Evolutionary conservation across 1,139 yeast genomes (phyloP).

Genomic region (Lodderomyces orthopsilosis): DNA sequence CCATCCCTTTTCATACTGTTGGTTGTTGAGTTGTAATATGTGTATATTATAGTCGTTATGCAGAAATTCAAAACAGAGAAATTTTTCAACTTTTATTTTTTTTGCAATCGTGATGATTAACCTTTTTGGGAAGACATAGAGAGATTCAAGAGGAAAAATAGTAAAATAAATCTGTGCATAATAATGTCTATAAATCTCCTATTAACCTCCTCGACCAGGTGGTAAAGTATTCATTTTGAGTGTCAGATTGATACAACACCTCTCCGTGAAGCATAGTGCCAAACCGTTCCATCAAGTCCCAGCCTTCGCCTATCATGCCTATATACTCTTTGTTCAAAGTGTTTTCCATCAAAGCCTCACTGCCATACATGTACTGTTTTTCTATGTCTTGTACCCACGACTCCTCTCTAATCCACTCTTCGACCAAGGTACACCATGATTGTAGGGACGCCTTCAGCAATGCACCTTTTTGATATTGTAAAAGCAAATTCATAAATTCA

Average conservation of each 20-base stretch:
- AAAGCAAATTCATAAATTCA: slow-evolving; percentile 48
- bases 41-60: too few species aligned
- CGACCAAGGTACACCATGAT: slow-evolving; percentile 52
- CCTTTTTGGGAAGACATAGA: slow-evolving; percentile 2
- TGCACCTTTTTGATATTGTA: slow-evolving; percentile 53
- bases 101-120: slow-evolving; percentile 4
- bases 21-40: too few species aligned
- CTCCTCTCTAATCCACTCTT: slow-evolving; percentile 50
- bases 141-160: too few species aligned
- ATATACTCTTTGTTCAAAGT: slow-evolving; percentile 21
- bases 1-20: slow-evolving; percentile 17
- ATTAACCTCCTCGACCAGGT: slow-evolving; percentile 25
- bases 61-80: too few species aligned
- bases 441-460: slow-evolving; percentile 45
- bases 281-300: slow-evolving; percentile 28
- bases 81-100: background rate
- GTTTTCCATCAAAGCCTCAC: slow-evolving; percentile 19
- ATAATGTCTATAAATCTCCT: background rate
- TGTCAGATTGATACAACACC: slow-evolving; percentile 24
- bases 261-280: slow-evolving; percentile 41
- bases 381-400: slow-evolving; percentile 54
- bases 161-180: background rate
- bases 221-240: slow-evolving; percentile 31
- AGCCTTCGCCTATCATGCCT: slow-evolving; percentile 33
- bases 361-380: slow-evolving; percentile 34